phyloP scores from a whole-genome alignment of 169 alveolate species.

The Perkinsus olseni region DNA sequence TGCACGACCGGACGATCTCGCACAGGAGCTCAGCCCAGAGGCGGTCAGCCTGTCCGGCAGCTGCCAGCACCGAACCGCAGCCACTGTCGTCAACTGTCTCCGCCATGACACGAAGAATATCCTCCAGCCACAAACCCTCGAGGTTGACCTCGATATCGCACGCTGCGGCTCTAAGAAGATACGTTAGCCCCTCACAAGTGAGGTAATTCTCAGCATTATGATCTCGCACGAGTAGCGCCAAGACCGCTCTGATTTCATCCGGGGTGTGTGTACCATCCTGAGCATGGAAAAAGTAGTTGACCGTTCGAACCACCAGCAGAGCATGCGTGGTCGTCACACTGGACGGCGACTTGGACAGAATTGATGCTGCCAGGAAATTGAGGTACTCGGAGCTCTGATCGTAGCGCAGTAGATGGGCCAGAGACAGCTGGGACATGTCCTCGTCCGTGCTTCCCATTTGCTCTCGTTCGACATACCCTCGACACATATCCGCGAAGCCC shows the following conservation, averaged over 20 bases:
- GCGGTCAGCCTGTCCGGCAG: not conserved
- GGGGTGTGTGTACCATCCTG: not conserved
- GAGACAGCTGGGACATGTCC: no score
- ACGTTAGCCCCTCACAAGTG: not conserved
- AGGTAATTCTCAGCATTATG: not conserved
- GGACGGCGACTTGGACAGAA: not conserved
- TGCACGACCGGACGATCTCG: not conserved
- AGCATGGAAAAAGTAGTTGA: not conserved
- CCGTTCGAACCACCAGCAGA: not conserved
- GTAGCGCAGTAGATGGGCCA: not conserved
- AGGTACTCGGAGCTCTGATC: not conserved
- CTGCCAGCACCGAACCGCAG: not conserved
- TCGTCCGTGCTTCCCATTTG: no score
- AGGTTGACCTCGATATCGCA: not conserved
- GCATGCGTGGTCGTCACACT: not conserved
- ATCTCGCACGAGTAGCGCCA: not conserved
- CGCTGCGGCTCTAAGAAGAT: not conserved
- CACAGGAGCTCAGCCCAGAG: not conserved
- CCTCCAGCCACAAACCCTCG: not conserved
- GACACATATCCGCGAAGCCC: not conserved
- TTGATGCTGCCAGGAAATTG: not conserved
- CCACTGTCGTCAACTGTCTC: not conserved
- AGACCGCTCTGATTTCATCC: not conserved
- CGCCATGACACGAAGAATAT: not conserved
- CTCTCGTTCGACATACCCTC: not conserved